A percentile compares a stretch with the other conserved stretches of the same genome.
These are phyloP conservation scores for Roridomyces roridus DNA, from an alignment of 768 basidiomycete species.

Conservation along the genomic window DNA sequence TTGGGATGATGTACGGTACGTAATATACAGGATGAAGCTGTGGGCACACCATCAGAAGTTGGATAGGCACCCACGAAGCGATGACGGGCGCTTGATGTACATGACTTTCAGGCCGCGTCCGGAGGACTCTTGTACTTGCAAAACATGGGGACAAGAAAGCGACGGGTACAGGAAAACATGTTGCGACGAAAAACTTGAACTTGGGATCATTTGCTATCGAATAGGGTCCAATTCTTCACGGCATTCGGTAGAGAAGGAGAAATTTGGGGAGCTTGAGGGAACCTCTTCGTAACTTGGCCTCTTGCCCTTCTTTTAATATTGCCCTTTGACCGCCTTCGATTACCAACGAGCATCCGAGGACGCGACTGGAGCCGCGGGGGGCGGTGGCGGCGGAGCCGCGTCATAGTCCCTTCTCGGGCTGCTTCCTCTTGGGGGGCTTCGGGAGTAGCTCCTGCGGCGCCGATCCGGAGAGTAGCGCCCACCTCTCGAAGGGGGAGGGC, in stretches of 20 bases:
- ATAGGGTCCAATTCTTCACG: constrained; percentile 55
- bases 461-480: constrained; percentile 80
- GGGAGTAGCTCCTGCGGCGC: constrained; percentile 77
- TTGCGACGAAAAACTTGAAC: constrained; percentile 71
- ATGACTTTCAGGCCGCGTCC: constrained; percentile 8
- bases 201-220: constrained; percentile 60
- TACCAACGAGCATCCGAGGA: constrained; percentile 63
- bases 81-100: constrained; percentile 2
- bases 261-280: constrained; percentile 60
- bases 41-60: constrained; percentile 19
- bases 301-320: constrained; percentile 48
- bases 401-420: constrained; percentile 57
- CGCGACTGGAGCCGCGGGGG: constrained; percentile 33
- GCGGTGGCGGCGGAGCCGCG: too few species aligned
- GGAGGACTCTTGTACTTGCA: constrained; percentile 46
- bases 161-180: constrained; percentile 60
- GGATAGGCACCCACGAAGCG: constrained; percentile 18
- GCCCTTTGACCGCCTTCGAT: constrained; percentile 45
- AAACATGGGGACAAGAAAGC: constrained; percentile 51
- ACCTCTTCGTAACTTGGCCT: constrained; percentile 45
- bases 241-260: constrained; percentile 50
- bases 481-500: constrained; percentile 67
- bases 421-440: constrained; percentile 81
- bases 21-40: constrained; percentile 6
- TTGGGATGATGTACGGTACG: constrained; percentile 9